Percentiles rank a stretch among this genome's conserved stretches.
Evolutionary conservation across 2,329 filamentous ascomycete genomes (phyloP).

Genomic region (Aspergillus novoparasiticus): DNA sequence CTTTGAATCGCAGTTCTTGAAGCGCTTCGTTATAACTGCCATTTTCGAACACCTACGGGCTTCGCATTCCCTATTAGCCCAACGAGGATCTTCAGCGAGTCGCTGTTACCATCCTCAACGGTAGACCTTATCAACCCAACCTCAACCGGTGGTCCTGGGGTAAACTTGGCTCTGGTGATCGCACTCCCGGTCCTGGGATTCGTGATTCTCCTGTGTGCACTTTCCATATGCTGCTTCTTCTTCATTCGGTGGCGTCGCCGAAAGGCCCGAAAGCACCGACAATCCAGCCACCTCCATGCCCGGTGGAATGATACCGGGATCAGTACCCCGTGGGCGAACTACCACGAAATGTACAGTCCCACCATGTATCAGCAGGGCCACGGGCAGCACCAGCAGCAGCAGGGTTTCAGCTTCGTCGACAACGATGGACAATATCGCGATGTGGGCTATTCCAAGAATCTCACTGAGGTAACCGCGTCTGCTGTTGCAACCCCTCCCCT

Average conservation of each 20-base stretch:
- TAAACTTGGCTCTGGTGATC: conserved; percentile 42
- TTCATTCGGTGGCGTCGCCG: conserved; percentile 47
- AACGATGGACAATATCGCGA: conserved; percentile 28
- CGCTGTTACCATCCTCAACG: conserved; percentile 39
- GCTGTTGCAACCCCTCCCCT: conserved; percentile 7
- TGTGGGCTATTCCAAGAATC: conserved; percentile 19
- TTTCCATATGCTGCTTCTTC: conserved; percentile 44
- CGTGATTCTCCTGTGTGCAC: conserved; percentile 36
- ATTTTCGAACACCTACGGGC: conserved; percentile 40
- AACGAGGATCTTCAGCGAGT: conserved; percentile 44
- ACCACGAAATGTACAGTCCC: conserved; percentile 20
- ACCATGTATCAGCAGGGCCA: conserved; percentile 13
- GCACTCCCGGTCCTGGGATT: conserved; percentile 48
- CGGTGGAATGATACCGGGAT: conserved; percentile 40
- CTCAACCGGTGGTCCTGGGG: conserved; percentile 14
- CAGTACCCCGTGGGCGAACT: conserved; percentile 32
- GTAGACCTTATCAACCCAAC: conserved; percentile 23
- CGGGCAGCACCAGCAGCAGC: conserved; percentile 6
- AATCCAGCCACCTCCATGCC: conserved; percentile 33
- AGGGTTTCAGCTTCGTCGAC: conserved; percentile 30
- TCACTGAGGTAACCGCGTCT: conserved; percentile 8
- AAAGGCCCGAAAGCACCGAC: conserved; percentile 31
- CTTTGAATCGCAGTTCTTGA: conserved; percentile 42
- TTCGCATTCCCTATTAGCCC: conserved; percentile 43
- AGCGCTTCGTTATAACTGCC: conserved; percentile 49